Percentiles rank a stretch among this genome's conserved stretches.
phyloP scores from a whole-genome alignment of 2,329 filamentous ascomycete species.

The Fusarium phyllophilum region DNA sequence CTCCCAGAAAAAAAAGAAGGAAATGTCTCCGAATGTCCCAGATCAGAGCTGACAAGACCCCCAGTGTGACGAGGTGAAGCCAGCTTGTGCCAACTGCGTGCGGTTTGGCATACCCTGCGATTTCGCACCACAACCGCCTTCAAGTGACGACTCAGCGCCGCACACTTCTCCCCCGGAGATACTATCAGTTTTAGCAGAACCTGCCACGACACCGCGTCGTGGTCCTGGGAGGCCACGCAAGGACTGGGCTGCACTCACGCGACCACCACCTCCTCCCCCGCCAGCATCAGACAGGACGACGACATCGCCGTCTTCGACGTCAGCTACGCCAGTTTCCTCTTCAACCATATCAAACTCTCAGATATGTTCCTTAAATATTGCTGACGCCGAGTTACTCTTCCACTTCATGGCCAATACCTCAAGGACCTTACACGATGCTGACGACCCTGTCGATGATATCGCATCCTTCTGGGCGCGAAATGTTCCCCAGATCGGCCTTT shows the following conservation, averaged over 20 bases:
- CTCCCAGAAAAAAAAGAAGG: not conserved
- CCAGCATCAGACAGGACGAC: conserved; percentile 34
- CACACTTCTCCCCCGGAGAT: conserved; percentile 28
- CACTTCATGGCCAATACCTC: conserved; percentile 44
- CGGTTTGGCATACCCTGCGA: conserved; percentile 47
- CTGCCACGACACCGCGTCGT: conserved; percentile 37
- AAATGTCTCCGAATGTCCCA: not conserved
- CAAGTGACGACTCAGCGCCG: conserved; percentile 31
- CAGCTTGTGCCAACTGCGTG: conserved; percentile 47
- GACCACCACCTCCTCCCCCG: conserved; percentile 26
- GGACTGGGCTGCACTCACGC: conserved; percentile 44
- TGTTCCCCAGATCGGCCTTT: conserved; percentile 43
- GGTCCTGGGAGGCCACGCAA: conserved; percentile 46
- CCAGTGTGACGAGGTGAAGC: conserved; percentile 48
- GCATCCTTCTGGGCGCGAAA: conserved; percentile 45
- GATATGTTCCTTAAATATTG: conserved; percentile 40
- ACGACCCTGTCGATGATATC: conserved; percentile 32
- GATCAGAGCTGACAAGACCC: conserved; percentile 21
- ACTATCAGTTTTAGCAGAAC: conserved; percentile 24
- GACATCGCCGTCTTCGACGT: conserved; percentile 38
- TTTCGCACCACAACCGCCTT: conserved; percentile 37
- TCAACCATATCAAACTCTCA: conserved; percentile 36
- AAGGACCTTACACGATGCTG: conserved; percentile 34
- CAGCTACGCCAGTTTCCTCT: conserved; percentile 36
- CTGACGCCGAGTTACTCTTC: conserved; percentile 46